Evolutionary conservation across 164 flowering plant species (phyloP).

Genomic region (Buxus sempervirens): DNA sequence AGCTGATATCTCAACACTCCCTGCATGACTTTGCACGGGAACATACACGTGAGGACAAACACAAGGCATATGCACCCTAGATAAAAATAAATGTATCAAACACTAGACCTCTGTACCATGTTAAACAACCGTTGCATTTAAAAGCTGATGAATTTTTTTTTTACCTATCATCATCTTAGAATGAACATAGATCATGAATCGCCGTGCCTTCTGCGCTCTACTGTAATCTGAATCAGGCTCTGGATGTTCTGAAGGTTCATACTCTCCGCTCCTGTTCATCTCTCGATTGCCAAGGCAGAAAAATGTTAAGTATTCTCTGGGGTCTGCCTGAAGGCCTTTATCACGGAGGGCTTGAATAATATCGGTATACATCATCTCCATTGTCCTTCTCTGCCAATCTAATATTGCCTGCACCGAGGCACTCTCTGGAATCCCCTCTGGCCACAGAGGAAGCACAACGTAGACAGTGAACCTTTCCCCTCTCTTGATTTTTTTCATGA

Average conservation of each 20-base stretch:
- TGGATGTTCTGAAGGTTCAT: conserved; percentile 39
- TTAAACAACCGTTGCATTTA: too few species aligned
- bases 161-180: conserved; percentile 76
- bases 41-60: too few species aligned
- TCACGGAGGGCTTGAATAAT: conserved; percentile 36
- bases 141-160: too few species aligned
- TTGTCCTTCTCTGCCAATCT: conserved; percentile 70
- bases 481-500: conserved; percentile 60
- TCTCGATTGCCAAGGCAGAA: conserved; percentile 73
- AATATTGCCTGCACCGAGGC: conserved; percentile 61
- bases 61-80: too few species aligned
- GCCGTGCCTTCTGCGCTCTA: conserved; percentile 52
- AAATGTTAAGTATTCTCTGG: conserved; percentile 51
- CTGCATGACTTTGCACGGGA: too few species aligned
- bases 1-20: too few species aligned
- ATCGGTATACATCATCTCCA: conserved; percentile 77
- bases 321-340: conserved; percentile 34
- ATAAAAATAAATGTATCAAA: too few species aligned
- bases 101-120: too few species aligned
- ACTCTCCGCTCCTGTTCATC: conserved; percentile 32
- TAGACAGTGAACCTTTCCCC: conserved; percentile 64
- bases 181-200: conserved; percentile 80
- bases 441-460: conserved; percentile 80
- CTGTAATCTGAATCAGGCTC: conserved; percentile 44
- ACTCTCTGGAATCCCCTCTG: conserved; percentile 67